Conservation (phyloP, 2,329 filamentous ascomycete species). For the Sporothrix dimorphospora region DNA sequence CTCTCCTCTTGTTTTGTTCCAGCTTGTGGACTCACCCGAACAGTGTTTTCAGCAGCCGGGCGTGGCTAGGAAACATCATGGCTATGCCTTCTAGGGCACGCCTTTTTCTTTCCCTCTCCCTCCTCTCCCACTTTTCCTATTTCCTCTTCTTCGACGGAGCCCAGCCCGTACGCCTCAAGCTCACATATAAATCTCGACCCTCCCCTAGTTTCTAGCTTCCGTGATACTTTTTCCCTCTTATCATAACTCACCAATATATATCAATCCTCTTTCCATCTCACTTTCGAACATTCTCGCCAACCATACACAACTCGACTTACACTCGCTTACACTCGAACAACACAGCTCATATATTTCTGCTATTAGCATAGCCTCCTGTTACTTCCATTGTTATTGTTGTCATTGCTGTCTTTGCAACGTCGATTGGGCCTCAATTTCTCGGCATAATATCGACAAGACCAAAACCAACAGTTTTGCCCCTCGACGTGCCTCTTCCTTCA, state of each 20-base stretch:
- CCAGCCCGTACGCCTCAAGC: not conserved
- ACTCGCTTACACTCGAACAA: not conserved
- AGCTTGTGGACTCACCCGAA: not conserved
- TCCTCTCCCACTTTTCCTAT: not conserved
- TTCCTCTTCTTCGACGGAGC: no score
- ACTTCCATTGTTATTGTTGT: not conserved
- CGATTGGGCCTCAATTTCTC: not conserved
- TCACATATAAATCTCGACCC: slow-evolving; percentile 17
- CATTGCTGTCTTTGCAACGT: not conserved
- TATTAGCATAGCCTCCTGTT: not conserved
- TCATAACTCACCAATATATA: not conserved
- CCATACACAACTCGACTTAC: not conserved
- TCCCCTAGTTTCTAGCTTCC: slow-evolving; percentile 8
- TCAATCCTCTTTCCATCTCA: not conserved
- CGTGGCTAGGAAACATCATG: slow-evolving; percentile 6
- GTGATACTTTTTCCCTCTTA: slow-evolving; percentile 1
- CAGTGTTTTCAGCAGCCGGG: not conserved
- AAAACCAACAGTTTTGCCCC: not conserved
- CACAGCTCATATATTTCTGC: not conserved
- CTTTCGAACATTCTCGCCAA: no score
- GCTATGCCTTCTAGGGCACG: not conserved
- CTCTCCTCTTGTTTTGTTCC: not conserved
- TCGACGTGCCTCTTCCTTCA: not conserved
- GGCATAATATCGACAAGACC: not conserved
- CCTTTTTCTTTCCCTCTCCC: not conserved